Evolutionary conservation across 192 early-diverging fungal genomes (phyloP), one percentile per base, ranked within the genome.

Genomic region (Coemansia sp.): DNA sequence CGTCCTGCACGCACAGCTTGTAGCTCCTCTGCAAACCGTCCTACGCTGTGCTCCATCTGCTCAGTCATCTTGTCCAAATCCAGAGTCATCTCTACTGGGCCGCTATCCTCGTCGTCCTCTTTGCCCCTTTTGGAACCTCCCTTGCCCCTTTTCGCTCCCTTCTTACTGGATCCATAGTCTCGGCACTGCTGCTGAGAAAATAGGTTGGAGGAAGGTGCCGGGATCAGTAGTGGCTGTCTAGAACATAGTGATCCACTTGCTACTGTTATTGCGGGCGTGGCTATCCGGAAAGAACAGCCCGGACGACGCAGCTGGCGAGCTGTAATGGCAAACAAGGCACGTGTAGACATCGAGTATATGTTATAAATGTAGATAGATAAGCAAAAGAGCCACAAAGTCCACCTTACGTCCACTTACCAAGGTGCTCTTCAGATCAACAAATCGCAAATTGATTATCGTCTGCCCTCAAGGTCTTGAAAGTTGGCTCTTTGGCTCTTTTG

Each of bases 21-120:
- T 50, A 93, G 86, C 71, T 93, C 91, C 38, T 79, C 83, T 69
- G 89, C 85, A n/a, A 95, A 81, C 12, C 86, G 66, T 46, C 88
- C 86, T 7, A 91, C 63, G 11, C 82, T 83, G 34, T 82, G 68
- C n/a, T 81, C 76, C 85, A 91, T 87, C 62, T 87, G 85, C 64
- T 87, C 80, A 27, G 79, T 79, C 61, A 88, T 72, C 70, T 84
- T 81, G n/a, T 86, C 69, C 27, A 87, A 73, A 70, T 94, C 87
- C 55, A 92, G 90, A 18, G 71, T 76, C 46, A 78, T 74, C 20
- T 72, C 75, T 24, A 77, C 72, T n/a, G 69, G 64, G 7, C 73
- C 74, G 49, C 64, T 63, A 10, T 76, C 67, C 6, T 50, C 72
- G 22, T 64, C 70, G 13, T 78, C 78, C 15, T 75, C 58, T 16